phyloP scores from a whole-genome alignment of 768 basidiomycete genomes.

The Trametes cubensis region DNA sequence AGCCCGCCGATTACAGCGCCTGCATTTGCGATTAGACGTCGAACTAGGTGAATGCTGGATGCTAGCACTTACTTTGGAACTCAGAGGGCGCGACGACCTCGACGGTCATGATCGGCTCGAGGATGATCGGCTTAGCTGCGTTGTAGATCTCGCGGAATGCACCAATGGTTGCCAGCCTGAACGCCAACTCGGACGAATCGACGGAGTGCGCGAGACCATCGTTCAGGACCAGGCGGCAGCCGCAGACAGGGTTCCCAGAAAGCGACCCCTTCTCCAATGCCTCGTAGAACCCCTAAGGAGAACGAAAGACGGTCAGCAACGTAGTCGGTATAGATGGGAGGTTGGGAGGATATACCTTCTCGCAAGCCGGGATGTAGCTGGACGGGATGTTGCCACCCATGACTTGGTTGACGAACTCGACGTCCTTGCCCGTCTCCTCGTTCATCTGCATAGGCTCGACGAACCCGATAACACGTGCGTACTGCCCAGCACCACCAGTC shows the following conservation, averaged over 20 bases:
- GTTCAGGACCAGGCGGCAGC: constrained; percentile 83
- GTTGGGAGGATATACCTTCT: constrained; percentile 60
- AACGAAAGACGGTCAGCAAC: constrained; percentile 1
- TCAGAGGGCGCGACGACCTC: constrained; percentile 95
- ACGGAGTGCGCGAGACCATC: constrained; percentile 93
- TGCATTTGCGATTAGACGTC: constrained; percentile 29
- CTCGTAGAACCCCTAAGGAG: constrained; percentile 84
- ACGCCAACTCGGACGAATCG: constrained; percentile 96
- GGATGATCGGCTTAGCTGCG: constrained; percentile 73
- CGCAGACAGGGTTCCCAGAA: constrained; percentile 85
- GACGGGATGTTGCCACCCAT: constrained; percentile 92
- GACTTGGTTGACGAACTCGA: constrained; percentile 82
- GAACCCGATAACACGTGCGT: constrained; percentile 86
- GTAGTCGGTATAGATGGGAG: too few species aligned
- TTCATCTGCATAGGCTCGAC: constrained; percentile 86
- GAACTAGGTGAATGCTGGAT: background rate
- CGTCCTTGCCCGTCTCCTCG: constrained; percentile 78
- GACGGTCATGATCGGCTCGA: constrained; percentile 99
- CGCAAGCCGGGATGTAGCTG: constrained; percentile 91
- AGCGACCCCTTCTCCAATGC: constrained; percentile 90
- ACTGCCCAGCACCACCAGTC: constrained; percentile 96
- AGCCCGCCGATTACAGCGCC: constrained; percentile 91
- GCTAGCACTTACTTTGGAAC: constrained; percentile 73
- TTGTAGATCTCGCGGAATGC: constrained; percentile 91
- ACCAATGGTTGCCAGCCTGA: constrained; percentile 86